These are phyloP conservation scores for Ceratorhiza oryzae-sativae DNA, from an alignment of 1,284 basidiomycete genomes.

Conservation along the genomic window DNA sequence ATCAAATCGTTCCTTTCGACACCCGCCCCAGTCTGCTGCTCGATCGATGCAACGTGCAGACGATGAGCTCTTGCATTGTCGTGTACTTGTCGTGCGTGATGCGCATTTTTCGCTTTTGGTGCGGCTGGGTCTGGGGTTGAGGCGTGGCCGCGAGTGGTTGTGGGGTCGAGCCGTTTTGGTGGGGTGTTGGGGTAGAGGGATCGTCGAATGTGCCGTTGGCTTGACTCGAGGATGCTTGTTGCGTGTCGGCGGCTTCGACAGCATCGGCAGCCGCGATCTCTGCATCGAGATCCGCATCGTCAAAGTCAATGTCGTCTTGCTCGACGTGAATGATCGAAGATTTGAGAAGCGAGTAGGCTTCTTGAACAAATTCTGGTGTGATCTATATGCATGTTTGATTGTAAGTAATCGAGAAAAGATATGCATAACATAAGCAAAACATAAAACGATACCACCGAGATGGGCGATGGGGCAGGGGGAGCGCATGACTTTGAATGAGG, in stretches of 20 bases:
- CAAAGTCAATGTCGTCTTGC: constrained; percentile 98
- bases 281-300: constrained; percentile 71
- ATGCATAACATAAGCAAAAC: too few species aligned
- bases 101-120: constrained; percentile 77
- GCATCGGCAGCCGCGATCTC: constrained; percentile 52
- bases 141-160: constrained; percentile 42
- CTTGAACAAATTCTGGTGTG: constrained; percentile 90
- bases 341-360: constrained; percentile 91
- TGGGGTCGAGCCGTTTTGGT: constrained; percentile 47
- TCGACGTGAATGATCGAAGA: constrained; percentile 99
- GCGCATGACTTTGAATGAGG: too few species aligned
- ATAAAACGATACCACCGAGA: too few species aligned
- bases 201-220: not conserved
- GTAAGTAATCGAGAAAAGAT: too few species aligned
- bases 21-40: constrained; percentile 78
- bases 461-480: too few species aligned
- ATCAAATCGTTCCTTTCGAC: constrained; percentile 89
- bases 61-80: constrained; percentile 86
- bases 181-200: constrained; percentile 17
- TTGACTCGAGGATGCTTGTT: constrained; percentile 6
- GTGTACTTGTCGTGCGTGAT: constrained; percentile 97
- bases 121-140: constrained; percentile 47
- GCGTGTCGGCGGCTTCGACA: constrained; percentile 49
- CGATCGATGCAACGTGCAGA: constrained; percentile 83
- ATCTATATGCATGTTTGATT: too few species aligned